Evolutionary conservation across 2,329 filamentous ascomycete genomes (phyloP).

Genomic region (Nothophoma quercina): DNA sequence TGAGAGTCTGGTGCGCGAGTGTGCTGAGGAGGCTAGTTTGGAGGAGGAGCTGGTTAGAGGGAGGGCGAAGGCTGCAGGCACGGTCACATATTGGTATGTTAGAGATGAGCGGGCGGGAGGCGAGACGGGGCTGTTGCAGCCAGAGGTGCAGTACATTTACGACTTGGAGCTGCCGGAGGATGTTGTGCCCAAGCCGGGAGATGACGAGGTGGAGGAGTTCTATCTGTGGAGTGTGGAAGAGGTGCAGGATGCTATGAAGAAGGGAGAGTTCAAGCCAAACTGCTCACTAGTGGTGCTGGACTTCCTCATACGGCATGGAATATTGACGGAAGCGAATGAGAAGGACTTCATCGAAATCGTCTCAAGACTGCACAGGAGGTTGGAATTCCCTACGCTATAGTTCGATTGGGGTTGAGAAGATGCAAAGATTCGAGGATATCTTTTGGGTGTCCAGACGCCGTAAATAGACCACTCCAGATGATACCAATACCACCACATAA

Average conservation of each 20-base stretch:
- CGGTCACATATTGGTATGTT: constrained; percentile 85
- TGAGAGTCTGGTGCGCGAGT: constrained; percentile 84
- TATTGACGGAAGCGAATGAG: constrained; percentile 82
- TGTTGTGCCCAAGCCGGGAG: constrained; percentile 76
- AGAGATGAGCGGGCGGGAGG: constrained; percentile 78
- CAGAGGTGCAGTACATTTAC: constrained; percentile 91
- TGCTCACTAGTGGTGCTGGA: constrained; percentile 85
- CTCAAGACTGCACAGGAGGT: constrained; percentile 74
- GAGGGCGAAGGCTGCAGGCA: constrained; percentile 67
- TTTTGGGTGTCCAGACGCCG: constrained; percentile 44
- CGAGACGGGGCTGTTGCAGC: constrained; percentile 82
- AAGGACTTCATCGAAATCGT: constrained; percentile 78
- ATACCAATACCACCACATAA: constrained; percentile 39
- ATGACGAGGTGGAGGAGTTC: constrained; percentile 90
- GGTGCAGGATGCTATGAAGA: constrained; percentile 71
- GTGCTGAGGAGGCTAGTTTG: constrained; percentile 86
- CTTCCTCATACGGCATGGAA: constrained; percentile 86
- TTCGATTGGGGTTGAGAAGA: constrained; percentile 10
- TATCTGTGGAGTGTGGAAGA: constrained; percentile 79
- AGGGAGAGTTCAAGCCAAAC: constrained; percentile 89
- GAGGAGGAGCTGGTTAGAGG: constrained; percentile 72
- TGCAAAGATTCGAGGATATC: constrained; percentile 19
- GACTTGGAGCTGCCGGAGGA: constrained; percentile 78
- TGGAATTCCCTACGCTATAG: constrained; percentile 72
- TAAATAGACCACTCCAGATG: constrained; percentile 40